phyloP scores from a whole-genome alignment of 495 filamentous ascomycete species.

The Lindgomyces ingoldianus region DNA sequence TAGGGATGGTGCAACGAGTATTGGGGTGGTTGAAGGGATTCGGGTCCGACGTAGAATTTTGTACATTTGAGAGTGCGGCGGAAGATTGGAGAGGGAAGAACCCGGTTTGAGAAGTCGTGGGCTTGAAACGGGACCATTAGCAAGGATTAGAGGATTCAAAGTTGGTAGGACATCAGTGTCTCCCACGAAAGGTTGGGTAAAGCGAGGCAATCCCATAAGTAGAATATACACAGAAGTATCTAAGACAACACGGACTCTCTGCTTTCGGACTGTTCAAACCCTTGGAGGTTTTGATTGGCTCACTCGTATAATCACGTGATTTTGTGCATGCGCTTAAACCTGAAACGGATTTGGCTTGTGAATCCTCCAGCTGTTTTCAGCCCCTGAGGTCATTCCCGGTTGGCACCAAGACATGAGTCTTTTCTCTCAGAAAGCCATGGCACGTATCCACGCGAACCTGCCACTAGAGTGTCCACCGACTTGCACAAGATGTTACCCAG shows the following conservation, averaged over 20 bases:
- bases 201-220: too few relatives aligned
- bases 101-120: not conserved
- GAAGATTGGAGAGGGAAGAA: conserved; percentile 44
- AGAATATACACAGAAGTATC: too few relatives aligned
- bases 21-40: conserved; percentile 55
- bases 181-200: too few relatives aligned
- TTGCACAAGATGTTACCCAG: not conserved
- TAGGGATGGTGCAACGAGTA: conserved; percentile 60
- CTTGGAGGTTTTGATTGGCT: not conserved
- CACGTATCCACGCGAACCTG: too few relatives aligned
- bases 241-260: too few relatives aligned
- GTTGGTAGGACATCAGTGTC: too few relatives aligned
- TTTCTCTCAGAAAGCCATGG: not conserved
- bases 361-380: not conserved
- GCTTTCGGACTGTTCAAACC: too few relatives aligned
- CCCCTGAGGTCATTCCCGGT: not conserved
- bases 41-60: conserved; percentile 55
- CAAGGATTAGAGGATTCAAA: too few relatives aligned
- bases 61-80: conserved; percentile 47
- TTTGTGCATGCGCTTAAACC: not conserved
- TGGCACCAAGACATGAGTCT: not conserved
- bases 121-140: not conserved
- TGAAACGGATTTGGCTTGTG: not conserved
- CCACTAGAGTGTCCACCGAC: not conserved
- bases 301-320: not conserved